Conservation (phyloP, 163 green algal genomes). For the Chlamydomonas reinhardtii region DNA sequence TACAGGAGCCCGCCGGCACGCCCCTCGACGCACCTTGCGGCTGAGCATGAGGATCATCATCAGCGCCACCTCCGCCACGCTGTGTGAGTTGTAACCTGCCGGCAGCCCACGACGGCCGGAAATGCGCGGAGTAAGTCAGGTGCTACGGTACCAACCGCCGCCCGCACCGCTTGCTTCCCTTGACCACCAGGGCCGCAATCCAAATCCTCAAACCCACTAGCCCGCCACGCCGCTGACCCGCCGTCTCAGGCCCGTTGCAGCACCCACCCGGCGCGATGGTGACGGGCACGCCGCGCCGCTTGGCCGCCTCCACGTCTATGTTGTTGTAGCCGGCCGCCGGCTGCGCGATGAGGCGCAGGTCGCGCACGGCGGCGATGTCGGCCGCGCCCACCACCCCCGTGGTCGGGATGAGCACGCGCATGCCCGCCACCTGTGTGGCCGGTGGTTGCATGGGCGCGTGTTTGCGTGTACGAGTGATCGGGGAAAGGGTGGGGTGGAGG, state of each 20-base stretch:
- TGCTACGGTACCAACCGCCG: too few species aligned
- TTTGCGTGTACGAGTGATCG: too few species aligned
- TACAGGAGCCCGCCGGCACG: too few species aligned
- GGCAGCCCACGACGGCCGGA: too few species aligned
- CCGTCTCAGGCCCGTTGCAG: too few species aligned
- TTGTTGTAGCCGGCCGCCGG: conserved; percentile 61
- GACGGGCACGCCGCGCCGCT: conserved; percentile 51
- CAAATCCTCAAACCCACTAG: too few species aligned
- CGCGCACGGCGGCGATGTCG: conserved; percentile 41
- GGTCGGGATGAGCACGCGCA: conserved; percentile 59
- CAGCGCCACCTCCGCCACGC: conserved; percentile 67
- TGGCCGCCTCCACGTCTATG: conserved; percentile 62
- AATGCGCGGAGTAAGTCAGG: too few species aligned
- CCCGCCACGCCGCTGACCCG: too few species aligned
- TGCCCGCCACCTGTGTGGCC: conserved; percentile 28
- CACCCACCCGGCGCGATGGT: conserved; percentile 57
- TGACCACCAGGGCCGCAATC: too few species aligned
- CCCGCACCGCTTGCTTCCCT: too few species aligned
- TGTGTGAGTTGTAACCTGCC: conserved; percentile 55
- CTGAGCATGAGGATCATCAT: conserved; percentile 77
- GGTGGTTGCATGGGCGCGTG: too few species aligned
- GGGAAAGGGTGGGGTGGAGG: too few species aligned
- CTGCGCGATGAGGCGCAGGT: conserved; percentile 59
- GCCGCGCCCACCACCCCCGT: conserved; percentile 42
- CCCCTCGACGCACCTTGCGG: conserved; percentile 40